Conservation (phyloP, 176 grass and related monocot species). For the Carex cristatella region DNA sequence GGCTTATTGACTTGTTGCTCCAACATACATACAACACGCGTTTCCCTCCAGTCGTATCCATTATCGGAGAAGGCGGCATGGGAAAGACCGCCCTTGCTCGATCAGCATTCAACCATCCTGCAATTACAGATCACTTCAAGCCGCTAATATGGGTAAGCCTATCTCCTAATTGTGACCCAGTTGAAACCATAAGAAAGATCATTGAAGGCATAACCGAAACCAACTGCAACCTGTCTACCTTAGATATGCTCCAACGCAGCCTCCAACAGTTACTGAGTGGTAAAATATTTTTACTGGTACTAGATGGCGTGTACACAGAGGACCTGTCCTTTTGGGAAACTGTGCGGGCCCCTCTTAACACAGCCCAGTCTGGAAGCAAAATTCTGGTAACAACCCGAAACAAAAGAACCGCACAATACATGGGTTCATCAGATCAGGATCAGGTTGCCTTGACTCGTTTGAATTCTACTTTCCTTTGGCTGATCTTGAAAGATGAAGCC, state of each 20-base stretch:
- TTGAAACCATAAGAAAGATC: conserved; percentile 18
- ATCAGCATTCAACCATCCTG: background rate
- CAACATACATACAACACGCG: background rate
- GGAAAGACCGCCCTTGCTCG: conserved; percentile 31
- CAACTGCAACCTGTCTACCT: background rate
- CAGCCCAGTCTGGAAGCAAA: conserved; percentile 7
- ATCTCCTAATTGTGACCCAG: background rate
- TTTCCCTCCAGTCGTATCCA: conserved; percentile 15
- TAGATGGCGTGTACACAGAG: conserved; percentile 15
- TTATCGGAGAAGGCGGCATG: conserved; percentile 26
- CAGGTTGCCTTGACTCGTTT: background rate
- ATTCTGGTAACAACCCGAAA: conserved; percentile 21
- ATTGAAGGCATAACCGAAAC: conserved; percentile 11
- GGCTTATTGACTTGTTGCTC: background rate
- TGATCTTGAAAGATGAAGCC: conserved; percentile 17
- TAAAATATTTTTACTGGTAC: conserved; percentile 27
- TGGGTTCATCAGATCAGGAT: background rate
- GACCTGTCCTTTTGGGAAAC: conserved; percentile 3
- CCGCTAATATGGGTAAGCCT: conserved; percentile 25
- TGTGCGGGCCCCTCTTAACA: background rate
- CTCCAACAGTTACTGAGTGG: conserved; percentile 3
- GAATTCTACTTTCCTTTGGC: conserved; percentile 9
- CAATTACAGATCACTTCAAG: background rate
- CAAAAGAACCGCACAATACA: background rate
- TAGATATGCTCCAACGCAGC: conserved; percentile 6